A percentile compares a stretch with the other conserved stretches of the same genome.
Conservation (phyloP, 495 filamentous ascomycete genomes). For the Aspergillus diversus region DNA sequence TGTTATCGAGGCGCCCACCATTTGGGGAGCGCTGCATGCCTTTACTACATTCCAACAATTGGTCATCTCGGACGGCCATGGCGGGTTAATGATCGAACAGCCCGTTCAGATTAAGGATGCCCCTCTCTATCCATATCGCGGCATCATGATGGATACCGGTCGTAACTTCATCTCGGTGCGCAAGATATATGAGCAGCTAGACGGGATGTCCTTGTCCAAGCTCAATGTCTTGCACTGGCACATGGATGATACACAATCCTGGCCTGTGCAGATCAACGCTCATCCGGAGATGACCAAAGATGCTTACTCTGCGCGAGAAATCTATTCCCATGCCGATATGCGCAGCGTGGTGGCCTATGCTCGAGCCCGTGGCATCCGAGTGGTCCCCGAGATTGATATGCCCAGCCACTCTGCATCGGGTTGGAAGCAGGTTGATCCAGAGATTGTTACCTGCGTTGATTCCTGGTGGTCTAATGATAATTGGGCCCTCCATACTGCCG, state of each 20-base stretch:
- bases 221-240: slow-evolving; percentile 59
- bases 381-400: slow-evolving; percentile 58
- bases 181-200: slow-evolving; percentile 56
- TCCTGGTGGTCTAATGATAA: slow-evolving; percentile 62
- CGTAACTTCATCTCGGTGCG: slow-evolving; percentile 52
- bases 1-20: slow-evolving; percentile 51
- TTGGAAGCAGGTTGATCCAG: slow-evolving; percentile 58
- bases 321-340: slow-evolving; percentile 43
- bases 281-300: slow-evolving; percentile 59
- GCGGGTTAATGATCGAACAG: slow-evolving; percentile 53
- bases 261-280: slow-evolving; percentile 51
- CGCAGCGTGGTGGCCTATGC: slow-evolving; percentile 50
- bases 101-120: slow-evolving; percentile 51
- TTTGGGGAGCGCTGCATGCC: slow-evolving; percentile 60
- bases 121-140: slow-evolving; percentile 53
- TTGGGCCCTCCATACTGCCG: slow-evolving; percentile 54
- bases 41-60: slow-evolving; percentile 62
- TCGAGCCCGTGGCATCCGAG: slow-evolving; percentile 49
- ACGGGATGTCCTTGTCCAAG: slow-evolving; percentile 56
- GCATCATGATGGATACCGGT: slow-evolving; percentile 55
- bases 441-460: slow-evolving; percentile 54
- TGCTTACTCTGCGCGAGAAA: slow-evolving; percentile 54
- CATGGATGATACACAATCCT: slow-evolving; percentile 54
- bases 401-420: slow-evolving; percentile 54
- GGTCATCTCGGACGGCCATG: slow-evolving; percentile 50